Percentiles rank a stretch among this genome's conserved stretches.
Conservation (phyloP, 176 grass and related monocot species). For the Cenchrus purpureus region DNA sequence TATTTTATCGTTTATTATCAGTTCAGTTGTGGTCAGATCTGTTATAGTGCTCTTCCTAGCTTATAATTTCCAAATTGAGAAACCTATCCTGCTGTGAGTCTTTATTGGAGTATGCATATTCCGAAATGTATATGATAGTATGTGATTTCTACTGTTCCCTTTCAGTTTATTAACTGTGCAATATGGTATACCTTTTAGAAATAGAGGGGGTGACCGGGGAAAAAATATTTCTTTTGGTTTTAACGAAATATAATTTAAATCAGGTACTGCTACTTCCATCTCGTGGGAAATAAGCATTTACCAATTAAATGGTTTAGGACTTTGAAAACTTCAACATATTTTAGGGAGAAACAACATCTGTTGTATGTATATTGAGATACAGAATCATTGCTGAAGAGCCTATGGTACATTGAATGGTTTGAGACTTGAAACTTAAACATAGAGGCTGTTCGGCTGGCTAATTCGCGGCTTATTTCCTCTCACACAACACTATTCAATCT, state of each 20-base stretch:
- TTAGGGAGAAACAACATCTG: background rate
- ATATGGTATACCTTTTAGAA: background rate
- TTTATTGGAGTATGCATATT: background rate
- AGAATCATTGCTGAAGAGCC: background rate
- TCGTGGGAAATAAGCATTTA: background rate
- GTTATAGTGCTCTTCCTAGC: conserved; percentile 9
- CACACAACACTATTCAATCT: too few species aligned
- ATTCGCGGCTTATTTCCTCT: too few species aligned
- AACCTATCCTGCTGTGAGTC: background rate
- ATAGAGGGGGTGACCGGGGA: background rate
- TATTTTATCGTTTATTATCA: background rate
- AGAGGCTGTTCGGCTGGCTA: too few species aligned
- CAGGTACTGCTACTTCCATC: background rate
- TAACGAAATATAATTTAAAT: conserved; percentile 4
- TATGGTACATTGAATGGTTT: background rate
- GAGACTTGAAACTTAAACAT: background rate
- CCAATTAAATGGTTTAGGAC: background rate
- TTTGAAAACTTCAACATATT: background rate
- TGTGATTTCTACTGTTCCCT: background rate
- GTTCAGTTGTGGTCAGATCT: background rate
- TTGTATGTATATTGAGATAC: background rate
- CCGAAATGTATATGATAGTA: too few species aligned
- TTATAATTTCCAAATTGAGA: background rate
- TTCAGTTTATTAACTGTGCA: background rate
- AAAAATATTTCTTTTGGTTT: background rate